A percentile compares a stretch with the other conserved stretches of the same genome.
Evolutionary conservation across 2,329 filamentous ascomycete species (phyloP).

Genomic region (Curvularia eragrostidis): DNA sequence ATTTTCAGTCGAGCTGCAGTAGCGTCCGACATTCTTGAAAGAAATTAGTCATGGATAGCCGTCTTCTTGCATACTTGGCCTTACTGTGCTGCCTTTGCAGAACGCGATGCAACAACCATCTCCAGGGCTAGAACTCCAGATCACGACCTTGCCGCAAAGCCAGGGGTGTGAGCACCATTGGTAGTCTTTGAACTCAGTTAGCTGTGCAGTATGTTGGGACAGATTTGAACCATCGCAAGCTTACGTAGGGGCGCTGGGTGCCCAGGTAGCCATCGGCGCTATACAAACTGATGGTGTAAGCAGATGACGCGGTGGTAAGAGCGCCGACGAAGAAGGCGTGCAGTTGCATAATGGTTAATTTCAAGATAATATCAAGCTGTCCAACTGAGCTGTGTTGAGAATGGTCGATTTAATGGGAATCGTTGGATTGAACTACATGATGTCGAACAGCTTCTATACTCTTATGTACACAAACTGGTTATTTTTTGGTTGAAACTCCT

Average conservation of each 20-base stretch:
- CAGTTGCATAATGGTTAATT: background rate
- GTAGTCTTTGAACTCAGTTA: background rate
- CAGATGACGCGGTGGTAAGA: background rate
- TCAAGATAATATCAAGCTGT: background rate
- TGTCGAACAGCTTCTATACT: background rate
- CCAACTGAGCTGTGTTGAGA: background rate
- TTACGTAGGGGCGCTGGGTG: background rate
- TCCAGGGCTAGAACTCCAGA: background rate
- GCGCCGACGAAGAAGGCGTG: background rate
- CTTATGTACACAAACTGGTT: background rate
- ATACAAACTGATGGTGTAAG: background rate
- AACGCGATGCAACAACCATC: background rate
- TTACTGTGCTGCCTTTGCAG: background rate
- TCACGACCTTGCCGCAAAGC: background rate
- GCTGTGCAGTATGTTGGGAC: background rate
- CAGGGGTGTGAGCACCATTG: background rate
- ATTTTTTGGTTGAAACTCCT: background rate
- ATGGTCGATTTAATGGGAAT: background rate
- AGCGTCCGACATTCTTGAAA: background rate
- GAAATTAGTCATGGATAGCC: background rate
- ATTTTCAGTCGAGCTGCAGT: background rate
- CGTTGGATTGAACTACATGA: background rate
- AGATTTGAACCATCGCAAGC: background rate
- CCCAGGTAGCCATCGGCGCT: background rate
- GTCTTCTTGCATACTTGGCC: background rate